Base-by-base conservation (phyloP, 257 asterid genomes). In the Capsicum pubescens region DNA sequence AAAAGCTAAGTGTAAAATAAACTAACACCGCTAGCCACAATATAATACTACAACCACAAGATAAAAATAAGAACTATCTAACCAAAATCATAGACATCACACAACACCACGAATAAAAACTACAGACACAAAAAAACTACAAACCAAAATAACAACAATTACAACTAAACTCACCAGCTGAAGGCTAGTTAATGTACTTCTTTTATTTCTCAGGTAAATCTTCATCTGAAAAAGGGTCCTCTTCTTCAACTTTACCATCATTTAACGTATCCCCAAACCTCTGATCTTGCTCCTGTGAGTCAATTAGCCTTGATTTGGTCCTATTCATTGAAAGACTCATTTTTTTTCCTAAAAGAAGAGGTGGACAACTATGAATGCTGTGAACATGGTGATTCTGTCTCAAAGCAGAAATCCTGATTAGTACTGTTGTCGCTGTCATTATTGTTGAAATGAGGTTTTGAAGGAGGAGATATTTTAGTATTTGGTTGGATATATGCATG, bases 201-300 rank as follows among this genome's bases (percentile, higher is more conserved):
- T 87, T 93, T 87, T 89, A 95, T 42, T 93, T 90, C 0, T 93
- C 96, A 0, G 98, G 99, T 3, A 95, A 26, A 2, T 26, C 32
- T 26, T 26, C 32, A 26, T 26, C 32, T 26, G 32, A 26, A 1
- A 26, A 1, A 26, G 32, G 32, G 32, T 26, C 32, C 32, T 26
- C 2, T 26, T 26, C 32, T 26, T 26, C 32, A 26, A 26, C 32
- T 26, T 26, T 2, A 26, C 32, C 32, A 0, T 26, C 32, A 26
- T 26, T 26, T 26, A 26, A 26, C 32, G 2, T 2, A 26, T 26
- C 32, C 32, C 32, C 32, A 26, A 1, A 1, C 32, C 32, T 26
- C 32, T 26, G 32, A 26, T 26, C 32, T 26, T 26, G 1, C 32
- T 26, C 32, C 32, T 26, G 32, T 26, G 32, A 26, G 2, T 26